phyloP scores from a whole-genome alignment of 768 basidiomycete genomes.

The Multifurca ochricompacta region DNA sequence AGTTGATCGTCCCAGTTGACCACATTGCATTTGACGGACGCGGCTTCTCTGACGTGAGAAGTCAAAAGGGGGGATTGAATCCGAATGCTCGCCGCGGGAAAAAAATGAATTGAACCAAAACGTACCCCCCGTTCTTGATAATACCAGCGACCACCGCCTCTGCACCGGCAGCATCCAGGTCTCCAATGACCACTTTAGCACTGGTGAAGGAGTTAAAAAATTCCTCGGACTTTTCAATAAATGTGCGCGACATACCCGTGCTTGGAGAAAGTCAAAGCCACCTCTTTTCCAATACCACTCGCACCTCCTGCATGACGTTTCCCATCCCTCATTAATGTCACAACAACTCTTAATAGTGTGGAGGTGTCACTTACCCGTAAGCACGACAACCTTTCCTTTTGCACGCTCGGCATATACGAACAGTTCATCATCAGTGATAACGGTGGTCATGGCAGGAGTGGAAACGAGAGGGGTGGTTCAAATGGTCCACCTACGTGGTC shows the following conservation, averaged over 20 bases:
- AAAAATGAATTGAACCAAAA: too few relatives aligned
- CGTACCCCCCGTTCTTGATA: conserved; percentile 20
- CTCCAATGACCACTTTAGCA: conserved; percentile 20
- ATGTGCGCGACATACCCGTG: conserved; percentile 18
- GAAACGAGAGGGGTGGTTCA: background rate
- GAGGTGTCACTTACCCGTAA: conserved; percentile 23
- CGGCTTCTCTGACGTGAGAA: conserved; percentile 12
- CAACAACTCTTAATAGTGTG: background rate
- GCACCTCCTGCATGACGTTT: conserved; percentile 18
- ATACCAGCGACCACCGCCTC: conserved; percentile 12
- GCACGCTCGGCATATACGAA: conserved; percentile 21
- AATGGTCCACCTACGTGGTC: background rate
- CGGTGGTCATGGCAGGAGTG: conserved; percentile 17
- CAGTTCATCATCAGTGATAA: conserved; percentile 21
- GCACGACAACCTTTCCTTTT: conserved; percentile 23
- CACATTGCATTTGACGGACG: conserved; percentile 20
- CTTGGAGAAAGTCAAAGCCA: conserved; percentile 22
- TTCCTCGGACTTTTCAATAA: background rate
- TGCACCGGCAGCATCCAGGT: conserved; percentile 6
- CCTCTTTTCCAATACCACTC: conserved; percentile 25
- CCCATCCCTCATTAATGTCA: background rate
- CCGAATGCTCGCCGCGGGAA: too few relatives aligned
- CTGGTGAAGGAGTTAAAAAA: background rate
- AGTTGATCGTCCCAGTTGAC: conserved; percentile 25
- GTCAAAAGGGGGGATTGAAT: background rate